Evolutionary conservation across 2,329 filamentous ascomycete genomes (phyloP).

Genomic region (Cytospora schulzeri): DNA sequence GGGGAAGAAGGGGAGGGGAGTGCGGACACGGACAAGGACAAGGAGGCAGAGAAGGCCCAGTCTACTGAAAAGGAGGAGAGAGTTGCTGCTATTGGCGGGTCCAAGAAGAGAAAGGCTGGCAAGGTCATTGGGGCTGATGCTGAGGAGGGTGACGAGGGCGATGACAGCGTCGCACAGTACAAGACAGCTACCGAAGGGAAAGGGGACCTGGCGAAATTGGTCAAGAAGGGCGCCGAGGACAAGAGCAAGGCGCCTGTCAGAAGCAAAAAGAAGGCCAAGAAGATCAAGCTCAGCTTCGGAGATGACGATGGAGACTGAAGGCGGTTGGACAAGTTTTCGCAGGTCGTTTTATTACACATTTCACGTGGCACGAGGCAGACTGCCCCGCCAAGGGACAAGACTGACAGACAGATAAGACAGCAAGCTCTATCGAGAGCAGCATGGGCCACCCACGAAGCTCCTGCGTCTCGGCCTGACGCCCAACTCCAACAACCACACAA

Average conservation of each 20-base stretch:
- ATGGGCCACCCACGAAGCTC: not conserved
- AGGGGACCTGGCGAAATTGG: constrained; percentile 26
- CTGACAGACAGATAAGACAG: no score
- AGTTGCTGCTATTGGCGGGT: constrained; percentile 44
- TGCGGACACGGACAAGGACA: constrained; percentile 40
- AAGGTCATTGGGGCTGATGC: constrained; percentile 49
- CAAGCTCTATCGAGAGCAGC: not conserved
- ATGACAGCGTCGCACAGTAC: not conserved
- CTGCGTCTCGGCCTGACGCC: not conserved
- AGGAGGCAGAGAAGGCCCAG: constrained; percentile 32
- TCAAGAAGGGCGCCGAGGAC: constrained; percentile 33
- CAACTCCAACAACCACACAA: not conserved
- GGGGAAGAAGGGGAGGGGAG: constrained; percentile 33
- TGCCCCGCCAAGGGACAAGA: not conserved
- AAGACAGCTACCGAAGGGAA: constrained; percentile 17
- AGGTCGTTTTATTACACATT: no score
- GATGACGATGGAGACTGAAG: constrained; percentile 56
- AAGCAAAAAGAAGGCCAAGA: constrained; percentile 59
- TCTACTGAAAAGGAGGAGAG: constrained; percentile 33
- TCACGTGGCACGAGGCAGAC: not conserved
- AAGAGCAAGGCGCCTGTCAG: constrained; percentile 28
- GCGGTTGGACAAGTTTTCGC: not conserved
- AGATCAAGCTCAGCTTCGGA: constrained; percentile 70
- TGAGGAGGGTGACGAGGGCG: constrained; percentile 34
- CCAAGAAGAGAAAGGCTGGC: constrained; percentile 59